A percentile compares a stretch with the other conserved stretches of the same genome.
Evolutionary conservation across 768 basidiomycete species (phyloP).

Genomic region (Clavaria fumosa): DNA sequence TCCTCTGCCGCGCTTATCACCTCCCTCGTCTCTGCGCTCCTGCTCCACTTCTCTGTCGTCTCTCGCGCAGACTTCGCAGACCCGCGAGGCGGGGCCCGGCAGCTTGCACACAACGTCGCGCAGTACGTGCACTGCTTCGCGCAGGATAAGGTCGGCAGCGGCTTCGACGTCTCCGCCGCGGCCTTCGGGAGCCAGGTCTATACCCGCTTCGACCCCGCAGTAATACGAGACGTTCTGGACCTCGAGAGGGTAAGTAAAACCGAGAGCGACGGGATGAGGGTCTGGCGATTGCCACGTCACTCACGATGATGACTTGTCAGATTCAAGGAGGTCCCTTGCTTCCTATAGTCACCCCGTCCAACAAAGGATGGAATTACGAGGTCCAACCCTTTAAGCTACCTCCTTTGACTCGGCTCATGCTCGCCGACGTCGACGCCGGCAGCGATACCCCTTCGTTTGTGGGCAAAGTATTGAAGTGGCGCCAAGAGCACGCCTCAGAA

Average conservation of each 20-base stretch:
- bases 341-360: slow-evolving; percentile 45
- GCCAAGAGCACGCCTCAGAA: slow-evolving; percentile 41
- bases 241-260: slow-evolving; percentile 33
- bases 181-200: slow-evolving; percentile 93
- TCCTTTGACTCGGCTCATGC: slow-evolving; percentile 64
- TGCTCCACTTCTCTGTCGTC: slow-evolving; percentile 60
- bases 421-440: slow-evolving; percentile 93
- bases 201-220: slow-evolving; percentile 65
- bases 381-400: slow-evolving; percentile 69
- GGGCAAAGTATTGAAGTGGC: slow-evolving; percentile 83
- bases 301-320: neutral
- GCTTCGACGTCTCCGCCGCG: slow-evolving; percentile 91
- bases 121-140: slow-evolving; percentile 94
- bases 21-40: slow-evolving; percentile 74
- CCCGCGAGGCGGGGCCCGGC: slow-evolving; percentile 29
- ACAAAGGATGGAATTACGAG: slow-evolving; percentile 58
- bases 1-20: slow-evolving; percentile 96
- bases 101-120: slow-evolving; percentile 78
- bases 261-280: too few relatives aligned
- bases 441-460: slow-evolving; percentile 93
- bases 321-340: slow-evolving; percentile 19
- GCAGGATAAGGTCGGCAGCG: slow-evolving; percentile 95
- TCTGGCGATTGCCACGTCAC: too few relatives aligned
- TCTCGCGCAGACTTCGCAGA: slow-evolving; percentile 31
- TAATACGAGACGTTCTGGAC: slow-evolving; percentile 51